Conservation (phyloP, 2,329 filamentous ascomycete genomes). For the Rhynchosporium agropyri region DNA sequence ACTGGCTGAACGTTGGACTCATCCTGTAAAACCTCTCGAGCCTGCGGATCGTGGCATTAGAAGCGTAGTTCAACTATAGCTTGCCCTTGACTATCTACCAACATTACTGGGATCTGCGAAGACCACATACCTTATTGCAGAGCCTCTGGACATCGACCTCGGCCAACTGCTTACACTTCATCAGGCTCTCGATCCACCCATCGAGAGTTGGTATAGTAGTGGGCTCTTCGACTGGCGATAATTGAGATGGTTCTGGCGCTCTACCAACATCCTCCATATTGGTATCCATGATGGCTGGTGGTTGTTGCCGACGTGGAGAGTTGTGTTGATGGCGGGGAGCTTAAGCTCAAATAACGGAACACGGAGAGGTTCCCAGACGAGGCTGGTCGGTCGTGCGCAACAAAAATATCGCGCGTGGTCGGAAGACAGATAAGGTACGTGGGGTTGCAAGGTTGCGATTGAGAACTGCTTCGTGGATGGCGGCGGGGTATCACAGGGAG, state of each 20-base stretch:
- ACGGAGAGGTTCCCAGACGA: conserved; percentile 28
- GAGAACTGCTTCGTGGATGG: conserved; percentile 7
- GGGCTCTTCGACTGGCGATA: conserved; percentile 78
- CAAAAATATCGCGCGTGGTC: conserved; percentile 20
- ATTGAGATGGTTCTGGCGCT: conserved; percentile 74
- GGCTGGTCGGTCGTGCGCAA: conserved; percentile 24
- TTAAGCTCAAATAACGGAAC: conserved; percentile 35
- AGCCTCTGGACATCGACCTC: conserved; percentile 94
- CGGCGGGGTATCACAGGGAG: conserved; percentile 36
- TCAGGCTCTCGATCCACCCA: conserved; percentile 97
- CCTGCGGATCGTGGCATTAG: conserved; percentile 54
- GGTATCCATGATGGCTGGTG: conserved; percentile 72
- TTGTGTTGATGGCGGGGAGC: conserved; percentile 35
- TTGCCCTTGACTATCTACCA: conserved; percentile 15
- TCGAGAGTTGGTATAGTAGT: conserved; percentile 91
- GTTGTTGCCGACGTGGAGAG: conserved; percentile 20
- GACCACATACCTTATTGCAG: conserved; percentile 84
- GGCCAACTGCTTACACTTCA: conserved; percentile 97
- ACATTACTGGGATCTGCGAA: conserved; percentile 29
- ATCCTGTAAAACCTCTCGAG: conserved; percentile 92
- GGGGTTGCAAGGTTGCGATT: conserved; percentile 23
- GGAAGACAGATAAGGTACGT: conserved; percentile 9
- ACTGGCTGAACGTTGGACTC: conserved; percentile 99
- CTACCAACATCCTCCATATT: conserved; percentile 98
- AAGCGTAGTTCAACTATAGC: conserved; percentile 16